phyloP scores from a whole-genome alignment of 331 rosid species.

The Cydonia oblonga region DNA sequence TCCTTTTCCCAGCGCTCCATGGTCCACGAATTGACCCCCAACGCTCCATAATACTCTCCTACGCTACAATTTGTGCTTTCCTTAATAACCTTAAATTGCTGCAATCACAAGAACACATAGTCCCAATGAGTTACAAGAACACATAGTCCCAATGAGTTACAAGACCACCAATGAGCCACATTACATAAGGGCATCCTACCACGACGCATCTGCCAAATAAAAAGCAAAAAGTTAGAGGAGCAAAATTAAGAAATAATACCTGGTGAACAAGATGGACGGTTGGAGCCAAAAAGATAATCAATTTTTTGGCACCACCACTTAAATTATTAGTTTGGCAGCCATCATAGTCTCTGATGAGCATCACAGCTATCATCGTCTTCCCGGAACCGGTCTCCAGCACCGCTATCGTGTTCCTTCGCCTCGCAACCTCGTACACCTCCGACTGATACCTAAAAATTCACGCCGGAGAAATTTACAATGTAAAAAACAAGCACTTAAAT shows the following conservation, averaged over 20 bases:
- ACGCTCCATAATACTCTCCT: slow-evolving; percentile 68
- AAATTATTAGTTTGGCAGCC: slow-evolving; percentile 24
- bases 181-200: too few species aligned
- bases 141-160: slow-evolving; percentile 4
- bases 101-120: slow-evolving; percentile 27
- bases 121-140: neutral
- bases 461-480: neutral
- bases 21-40: slow-evolving; percentile 76
- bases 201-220: too few species aligned
- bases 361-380: slow-evolving; percentile 70
- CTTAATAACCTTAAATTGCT: slow-evolving; percentile 63
- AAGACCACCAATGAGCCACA: slow-evolving; percentile 9
- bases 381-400: slow-evolving; percentile 84
- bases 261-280: slow-evolving; percentile 86
- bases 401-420: slow-evolving; percentile 59
- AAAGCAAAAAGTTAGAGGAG: neutral
- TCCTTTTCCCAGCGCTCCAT: slow-evolving; percentile 61
- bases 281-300: slow-evolving; percentile 72
- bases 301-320: slow-evolving; percentile 23
- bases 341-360: slow-evolving; percentile 53
- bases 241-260: slow-evolving; percentile 18
- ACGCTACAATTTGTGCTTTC: slow-evolving; percentile 43
- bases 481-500: neutral
- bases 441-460: slow-evolving; percentile 45
- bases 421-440: slow-evolving; percentile 59